These are phyloP conservation scores for Triangularia setosa DNA, from an alignment of 2,329 filamentous ascomycete species.

Conservation along the genomic window DNA sequence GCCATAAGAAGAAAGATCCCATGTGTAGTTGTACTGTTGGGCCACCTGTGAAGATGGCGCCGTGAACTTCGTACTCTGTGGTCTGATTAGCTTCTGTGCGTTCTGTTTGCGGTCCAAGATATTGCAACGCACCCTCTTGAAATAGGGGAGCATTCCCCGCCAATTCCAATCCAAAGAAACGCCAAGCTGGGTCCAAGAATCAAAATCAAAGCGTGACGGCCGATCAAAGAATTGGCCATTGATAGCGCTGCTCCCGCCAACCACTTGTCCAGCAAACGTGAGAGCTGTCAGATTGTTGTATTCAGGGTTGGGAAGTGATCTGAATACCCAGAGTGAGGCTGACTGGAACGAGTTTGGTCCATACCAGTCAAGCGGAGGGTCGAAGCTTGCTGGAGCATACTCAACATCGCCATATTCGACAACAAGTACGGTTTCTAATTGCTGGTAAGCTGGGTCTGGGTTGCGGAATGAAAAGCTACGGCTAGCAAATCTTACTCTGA, in stretches of 20 bases:
- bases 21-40: constrained; percentile 23
- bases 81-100: background rate
- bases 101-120: background rate
- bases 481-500: constrained; percentile 26
- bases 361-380: constrained; percentile 26
- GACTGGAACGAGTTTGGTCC: background rate
- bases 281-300: constrained; percentile 28
- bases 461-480: constrained; percentile 13
- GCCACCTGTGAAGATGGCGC: constrained; percentile 22
- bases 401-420: constrained; percentile 27
- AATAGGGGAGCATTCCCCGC: constrained; percentile 34
- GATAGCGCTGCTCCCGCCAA: constrained; percentile 36
- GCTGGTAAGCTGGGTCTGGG: background rate
- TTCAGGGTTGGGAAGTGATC: constrained; percentile 14
- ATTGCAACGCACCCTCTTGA: constrained; percentile 31
- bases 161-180: constrained; percentile 32
- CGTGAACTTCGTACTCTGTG: constrained; percentile 32
- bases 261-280: constrained; percentile 32
- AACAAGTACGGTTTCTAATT: constrained; percentile 20
- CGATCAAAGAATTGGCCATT: constrained; percentile 40
- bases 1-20: constrained; percentile 27
- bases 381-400: constrained; percentile 20
- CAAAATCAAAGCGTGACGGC: constrained; percentile 33
- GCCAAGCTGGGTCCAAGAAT: constrained; percentile 32
- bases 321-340: constrained; percentile 9